Conservation (phyloP, 1,284 basidiomycete genomes). For the Cutaneotrichosporon sp. region DNA sequence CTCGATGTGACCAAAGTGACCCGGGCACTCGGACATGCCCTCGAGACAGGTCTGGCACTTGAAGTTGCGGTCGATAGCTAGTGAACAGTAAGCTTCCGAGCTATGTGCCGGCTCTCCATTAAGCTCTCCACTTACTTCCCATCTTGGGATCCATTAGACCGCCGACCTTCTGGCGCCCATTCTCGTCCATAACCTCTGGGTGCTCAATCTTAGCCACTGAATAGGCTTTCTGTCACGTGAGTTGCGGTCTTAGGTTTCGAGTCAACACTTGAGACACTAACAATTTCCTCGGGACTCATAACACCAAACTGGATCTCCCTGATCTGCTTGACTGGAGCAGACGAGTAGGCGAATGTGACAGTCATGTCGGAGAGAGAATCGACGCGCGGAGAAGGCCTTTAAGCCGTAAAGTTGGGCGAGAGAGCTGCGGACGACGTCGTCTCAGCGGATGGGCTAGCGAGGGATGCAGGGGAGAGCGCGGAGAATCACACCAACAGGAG, state of each 20-base stretch:
- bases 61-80: slow-evolving; percentile 93
- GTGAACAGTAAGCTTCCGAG: slow-evolving; percentile 29
- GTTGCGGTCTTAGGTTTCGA: not conserved
- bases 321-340: slow-evolving; percentile 88
- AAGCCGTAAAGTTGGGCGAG: not conserved
- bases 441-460: not conserved
- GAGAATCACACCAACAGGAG: not conserved
- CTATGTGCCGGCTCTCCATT: slow-evolving; percentile 13
- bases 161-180: slow-evolving; percentile 80
- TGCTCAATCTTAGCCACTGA: slow-evolving; percentile 98
- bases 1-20: slow-evolving; percentile 99
- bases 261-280: slow-evolving; percentile 56
- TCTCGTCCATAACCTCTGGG: slow-evolving; percentile 98
- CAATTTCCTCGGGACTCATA: slow-evolving; percentile 99
- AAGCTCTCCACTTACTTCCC: slow-evolving; percentile 62
- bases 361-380: slow-evolving; percentile 37
- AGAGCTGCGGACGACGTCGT: not conserved
- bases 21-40: slow-evolving; percentile 97
- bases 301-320: slow-evolving; percentile 99
- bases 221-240: slow-evolving; percentile 76
- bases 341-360: slow-evolving; percentile 68
- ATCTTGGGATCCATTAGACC: slow-evolving; percentile 97
- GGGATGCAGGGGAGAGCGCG: not conserved
- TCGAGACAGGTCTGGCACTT: slow-evolving; percentile 99
- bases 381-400: not conserved